These are phyloP conservation scores for Inga laurina DNA, from an alignment of 306 rosid genomes.

Conservation along the genomic window DNA sequence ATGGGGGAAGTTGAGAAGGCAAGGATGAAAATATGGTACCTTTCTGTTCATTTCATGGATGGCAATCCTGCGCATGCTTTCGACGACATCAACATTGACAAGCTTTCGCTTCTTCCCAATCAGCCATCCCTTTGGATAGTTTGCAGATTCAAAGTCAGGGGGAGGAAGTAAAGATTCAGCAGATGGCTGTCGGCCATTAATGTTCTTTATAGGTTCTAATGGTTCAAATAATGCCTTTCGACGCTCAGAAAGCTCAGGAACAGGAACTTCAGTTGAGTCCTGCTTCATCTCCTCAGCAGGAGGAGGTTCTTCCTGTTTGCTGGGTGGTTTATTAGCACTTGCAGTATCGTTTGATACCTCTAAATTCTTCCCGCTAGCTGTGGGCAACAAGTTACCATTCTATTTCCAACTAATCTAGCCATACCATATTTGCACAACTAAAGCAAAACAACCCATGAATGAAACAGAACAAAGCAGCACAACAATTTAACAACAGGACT, in stretches of 20 bases:
- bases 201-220: constrained; percentile 60
- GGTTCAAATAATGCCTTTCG: constrained; percentile 87
- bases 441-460: constrained; percentile 7
- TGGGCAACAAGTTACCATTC: constrained; percentile 66
- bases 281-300: constrained; percentile 46
- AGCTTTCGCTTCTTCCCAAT: constrained; percentile 94
- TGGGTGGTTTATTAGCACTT: constrained; percentile 40
- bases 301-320: constrained; percentile 56
- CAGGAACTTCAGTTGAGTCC: constrained; percentile 42
- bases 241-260: constrained; percentile 49
- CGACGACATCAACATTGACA: constrained; percentile 93
- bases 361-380: constrained; percentile 82
- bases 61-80: constrained; percentile 94
- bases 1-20: constrained; percentile 3
- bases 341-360: constrained; percentile 62
- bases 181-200: constrained; percentile 60
- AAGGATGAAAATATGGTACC: constrained; percentile 42
- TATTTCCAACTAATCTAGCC: constrained; percentile 57
- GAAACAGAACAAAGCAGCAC: not conserved
- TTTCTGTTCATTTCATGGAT: constrained; percentile 97
- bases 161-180: constrained; percentile 92
- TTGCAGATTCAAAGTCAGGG: constrained; percentile 79
- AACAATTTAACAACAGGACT: not conserved
- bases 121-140: constrained; percentile 90
- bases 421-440: constrained; percentile 32